Base-by-base conservation (phyloP, 352 stramenopile genomes). In the Globisporangium polare region DNA sequence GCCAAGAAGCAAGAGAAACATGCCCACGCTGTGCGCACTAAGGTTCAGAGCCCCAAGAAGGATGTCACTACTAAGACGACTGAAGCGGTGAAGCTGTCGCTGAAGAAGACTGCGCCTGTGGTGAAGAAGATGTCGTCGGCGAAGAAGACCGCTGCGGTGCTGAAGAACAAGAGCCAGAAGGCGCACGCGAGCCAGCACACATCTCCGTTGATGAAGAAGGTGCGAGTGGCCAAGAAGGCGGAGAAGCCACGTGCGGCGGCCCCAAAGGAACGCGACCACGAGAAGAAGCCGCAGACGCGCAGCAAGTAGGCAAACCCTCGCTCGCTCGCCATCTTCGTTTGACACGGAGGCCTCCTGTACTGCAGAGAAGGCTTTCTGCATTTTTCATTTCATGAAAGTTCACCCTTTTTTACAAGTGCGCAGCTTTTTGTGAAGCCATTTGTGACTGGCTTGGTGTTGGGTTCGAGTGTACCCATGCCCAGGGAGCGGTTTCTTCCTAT, bases 1-100 rank as follows among this genome's bases (percentile, higher is more conserved):
- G 53, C 15, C 8, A 37, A 50, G 41, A 52, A 43, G 41, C 37
- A 52, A 37, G 51, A 59, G 37, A 37, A 47, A 13, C n/a, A n/a
- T n/a, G 12, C 13, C 2, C 18, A 17, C 8, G 10, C 24, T 39
- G 33, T 17, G 33, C 15, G 15, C 12, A 15, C 12, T 3, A 39
- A 39, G 12, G 33, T 15, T 39, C 33, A 15, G 33, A 39, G 12
- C n/a, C 20, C 43, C 20, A 27, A 50, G 43, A 50, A 50, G 18
- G 20, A 17, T 4, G n/a, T 51, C 17, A 4, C 18, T 9, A 39
- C 37, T 13, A 26, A 51, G 17, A 46, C 39, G 24, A 29, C 3
- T 18, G 9, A 51, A 9, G 43, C 43, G 43, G 22, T 9, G 2
- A 47, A 50, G 43, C 1, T 10, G 43, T 1, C 7, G 2, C 43